These are phyloP conservation scores for Dactylellina parvicollis DNA, from an alignment of 2,329 filamentous ascomycete species.

Conservation along the genomic window DNA sequence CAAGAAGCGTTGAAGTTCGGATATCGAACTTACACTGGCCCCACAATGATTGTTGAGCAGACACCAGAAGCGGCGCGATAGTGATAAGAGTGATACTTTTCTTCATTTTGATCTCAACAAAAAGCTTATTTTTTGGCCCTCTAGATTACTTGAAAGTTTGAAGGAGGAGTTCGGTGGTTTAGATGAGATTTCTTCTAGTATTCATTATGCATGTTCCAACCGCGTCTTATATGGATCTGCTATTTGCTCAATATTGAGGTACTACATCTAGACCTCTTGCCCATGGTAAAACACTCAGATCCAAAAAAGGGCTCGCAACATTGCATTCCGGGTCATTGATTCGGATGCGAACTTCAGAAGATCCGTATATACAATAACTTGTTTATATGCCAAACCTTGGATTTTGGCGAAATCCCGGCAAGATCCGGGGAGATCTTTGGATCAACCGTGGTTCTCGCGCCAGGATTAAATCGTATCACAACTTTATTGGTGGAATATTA, in stretches of 20 bases:
- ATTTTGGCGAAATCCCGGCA: background rate
- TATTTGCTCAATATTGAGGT: too few relatives aligned
- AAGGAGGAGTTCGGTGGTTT: background rate
- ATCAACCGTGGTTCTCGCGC: background rate
- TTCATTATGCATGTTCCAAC: too few relatives aligned
- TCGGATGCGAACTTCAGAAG: background rate
- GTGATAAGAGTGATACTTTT: background rate
- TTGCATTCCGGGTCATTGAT: background rate
- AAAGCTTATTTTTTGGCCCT: background rate
- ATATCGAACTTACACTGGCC: conserved; percentile 58
- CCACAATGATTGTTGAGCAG: conserved; percentile 47
- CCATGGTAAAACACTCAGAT: background rate
- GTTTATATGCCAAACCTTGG: background rate
- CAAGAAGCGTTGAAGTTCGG: background rate
- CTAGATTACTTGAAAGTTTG: background rate
- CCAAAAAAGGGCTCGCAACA: background rate
- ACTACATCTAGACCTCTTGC: too few relatives aligned
- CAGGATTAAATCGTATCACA: too few relatives aligned
- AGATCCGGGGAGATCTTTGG: background rate
- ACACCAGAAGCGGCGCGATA: conserved; percentile 12
- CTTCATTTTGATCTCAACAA: conserved; percentile 19
- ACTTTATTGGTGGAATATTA: too few relatives aligned
- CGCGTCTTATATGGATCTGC: too few relatives aligned
- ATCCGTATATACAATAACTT: background rate
- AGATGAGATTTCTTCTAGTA: background rate